These are phyloP conservation scores for Jacaranda mimosifolia DNA, from an alignment of 257 asterid genomes.

Conservation along the genomic window DNA sequence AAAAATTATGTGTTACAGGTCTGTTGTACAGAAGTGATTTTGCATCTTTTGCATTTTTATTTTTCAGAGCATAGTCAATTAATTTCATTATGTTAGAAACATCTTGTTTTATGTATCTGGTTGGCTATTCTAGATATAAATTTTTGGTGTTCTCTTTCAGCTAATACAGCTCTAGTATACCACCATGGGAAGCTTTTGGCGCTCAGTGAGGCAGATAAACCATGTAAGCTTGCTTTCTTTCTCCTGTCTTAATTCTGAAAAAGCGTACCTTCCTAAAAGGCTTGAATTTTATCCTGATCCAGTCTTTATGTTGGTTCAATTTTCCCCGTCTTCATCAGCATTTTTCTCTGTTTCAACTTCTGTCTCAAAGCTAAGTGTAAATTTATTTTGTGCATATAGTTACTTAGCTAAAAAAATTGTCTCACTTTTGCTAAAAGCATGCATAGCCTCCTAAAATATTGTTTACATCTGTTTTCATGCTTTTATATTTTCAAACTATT, in stretches of 20 bases:
- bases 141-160: conserved; percentile 57
- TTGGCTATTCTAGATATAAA: conserved; percentile 32
- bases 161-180: conserved; percentile 88
- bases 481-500: conserved; percentile 25
- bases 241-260: conserved; percentile 18
- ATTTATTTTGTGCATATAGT: not conserved
- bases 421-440: conserved; percentile 21
- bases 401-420: conserved; percentile 1
- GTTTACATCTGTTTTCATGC: not conserved
- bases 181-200: conserved; percentile 97
- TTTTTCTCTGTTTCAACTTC: conserved; percentile 28
- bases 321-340: not conserved
- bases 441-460: not conserved
- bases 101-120: conserved; percentile 14
- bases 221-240: conserved; percentile 69
- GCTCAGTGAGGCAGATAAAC: conserved; percentile 91
- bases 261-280: not conserved
- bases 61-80: not conserved
- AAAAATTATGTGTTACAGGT: not conserved
- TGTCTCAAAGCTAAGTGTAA: not conserved
- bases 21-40: not conserved
- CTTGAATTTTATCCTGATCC: conserved; percentile 7
- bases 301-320: not conserved
- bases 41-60: conserved; percentile 9
- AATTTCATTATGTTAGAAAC: conserved; percentile 22